Percentiles rank a stretch among this genome's conserved stretches.
phyloP scores from a whole-genome alignment of 2,329 filamentous ascomycete genomes.

The Microdochium trichocladiopsis region DNA sequence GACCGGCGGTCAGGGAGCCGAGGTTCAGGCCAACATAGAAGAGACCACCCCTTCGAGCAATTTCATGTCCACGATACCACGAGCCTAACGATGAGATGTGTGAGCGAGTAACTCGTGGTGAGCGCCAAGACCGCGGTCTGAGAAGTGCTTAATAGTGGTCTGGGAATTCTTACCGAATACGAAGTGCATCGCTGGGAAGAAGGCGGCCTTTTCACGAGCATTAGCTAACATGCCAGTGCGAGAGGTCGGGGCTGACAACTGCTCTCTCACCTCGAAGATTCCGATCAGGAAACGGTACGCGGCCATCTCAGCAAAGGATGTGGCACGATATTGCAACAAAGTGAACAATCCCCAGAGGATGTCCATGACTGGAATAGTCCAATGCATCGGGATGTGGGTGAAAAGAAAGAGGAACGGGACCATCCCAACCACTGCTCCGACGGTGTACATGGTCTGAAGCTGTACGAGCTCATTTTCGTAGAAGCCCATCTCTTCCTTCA shows the following conservation, averaged over 20 bases:
- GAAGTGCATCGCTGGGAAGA: constrained; percentile 32
- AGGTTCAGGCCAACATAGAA: constrained; percentile 45
- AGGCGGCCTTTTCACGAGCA: constrained; percentile 15
- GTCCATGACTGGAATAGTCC: constrained; percentile 38
- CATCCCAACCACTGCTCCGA: constrained; percentile 32
- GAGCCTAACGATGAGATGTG: constrained; percentile 21
- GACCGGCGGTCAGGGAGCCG: constrained; percentile 42
- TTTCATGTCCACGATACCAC: constrained; percentile 42
- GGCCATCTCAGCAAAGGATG: constrained; percentile 38
- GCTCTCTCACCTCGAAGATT: constrained; percentile 33
- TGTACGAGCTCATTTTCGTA: constrained; percentile 47
- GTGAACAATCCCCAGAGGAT: constrained; percentile 49
- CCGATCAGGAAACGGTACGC: constrained; percentile 47
- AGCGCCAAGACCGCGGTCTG: background rate
- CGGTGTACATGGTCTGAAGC: constrained; percentile 39
- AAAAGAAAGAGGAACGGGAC: constrained; percentile 46
- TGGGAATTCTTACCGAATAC: constrained; percentile 15
- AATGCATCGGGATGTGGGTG: constrained; percentile 32
- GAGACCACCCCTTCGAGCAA: constrained; percentile 38
- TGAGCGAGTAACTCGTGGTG: background rate
- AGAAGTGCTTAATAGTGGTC: background rate
- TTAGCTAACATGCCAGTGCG: background rate
- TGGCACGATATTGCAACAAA: constrained; percentile 42
- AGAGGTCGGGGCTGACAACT: background rate
- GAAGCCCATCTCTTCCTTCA: constrained; percentile 44